Percentiles rank a stretch among this genome's conserved stretches.
phyloP scores from a whole-genome alignment of 1,284 basidiomycete species.

The Rhodotorula glutinis region DNA sequence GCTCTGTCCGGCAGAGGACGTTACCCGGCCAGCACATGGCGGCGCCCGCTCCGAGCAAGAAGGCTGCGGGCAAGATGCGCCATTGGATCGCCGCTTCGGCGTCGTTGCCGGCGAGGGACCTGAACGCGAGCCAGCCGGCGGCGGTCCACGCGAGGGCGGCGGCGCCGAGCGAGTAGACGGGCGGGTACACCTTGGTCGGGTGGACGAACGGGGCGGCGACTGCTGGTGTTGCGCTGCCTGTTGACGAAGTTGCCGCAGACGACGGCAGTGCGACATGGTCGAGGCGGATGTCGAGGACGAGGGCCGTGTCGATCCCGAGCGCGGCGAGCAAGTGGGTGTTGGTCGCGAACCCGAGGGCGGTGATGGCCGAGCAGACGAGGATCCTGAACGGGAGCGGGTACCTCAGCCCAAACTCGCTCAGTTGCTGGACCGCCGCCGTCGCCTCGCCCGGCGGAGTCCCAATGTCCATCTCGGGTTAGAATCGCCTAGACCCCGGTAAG shows the following conservation, averaged over 20 bases:
- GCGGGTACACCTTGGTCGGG: slow-evolving; percentile 41
- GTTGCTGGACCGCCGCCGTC: not conserved
- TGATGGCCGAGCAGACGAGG: slow-evolving; percentile 65
- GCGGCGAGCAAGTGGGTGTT: slow-evolving; percentile 77
- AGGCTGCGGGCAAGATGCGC: slow-evolving; percentile 25
- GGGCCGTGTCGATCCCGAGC: slow-evolving; percentile 69
- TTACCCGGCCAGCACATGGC: slow-evolving; percentile 38
- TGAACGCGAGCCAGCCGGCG: slow-evolving; percentile 33
- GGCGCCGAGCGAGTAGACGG: slow-evolving; percentile 38
- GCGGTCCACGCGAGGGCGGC: slow-evolving; percentile 31
- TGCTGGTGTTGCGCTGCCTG: not conserved
- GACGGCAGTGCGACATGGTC: not conserved
- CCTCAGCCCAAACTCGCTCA: slow-evolving; percentile 53
- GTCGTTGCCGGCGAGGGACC: slow-evolving; percentile 24
- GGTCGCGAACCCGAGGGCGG: slow-evolving; percentile 74
- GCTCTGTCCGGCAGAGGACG: slow-evolving; percentile 34
- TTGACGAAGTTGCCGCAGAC: too few species aligned
- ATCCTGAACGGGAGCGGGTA: slow-evolving; percentile 82
- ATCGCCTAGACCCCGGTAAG: not conserved
- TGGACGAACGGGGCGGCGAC: slow-evolving; percentile 32
- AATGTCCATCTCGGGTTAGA: slow-evolving; percentile 16
- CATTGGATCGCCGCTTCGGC: slow-evolving; percentile 18
- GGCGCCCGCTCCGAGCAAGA: slow-evolving; percentile 23
- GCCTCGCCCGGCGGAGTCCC: not conserved
- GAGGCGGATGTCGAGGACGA: slow-evolving; percentile 56